Base-by-base conservation (phyloP, 176 grass and related monocot species). In the Melocanna baccifera region DNA sequence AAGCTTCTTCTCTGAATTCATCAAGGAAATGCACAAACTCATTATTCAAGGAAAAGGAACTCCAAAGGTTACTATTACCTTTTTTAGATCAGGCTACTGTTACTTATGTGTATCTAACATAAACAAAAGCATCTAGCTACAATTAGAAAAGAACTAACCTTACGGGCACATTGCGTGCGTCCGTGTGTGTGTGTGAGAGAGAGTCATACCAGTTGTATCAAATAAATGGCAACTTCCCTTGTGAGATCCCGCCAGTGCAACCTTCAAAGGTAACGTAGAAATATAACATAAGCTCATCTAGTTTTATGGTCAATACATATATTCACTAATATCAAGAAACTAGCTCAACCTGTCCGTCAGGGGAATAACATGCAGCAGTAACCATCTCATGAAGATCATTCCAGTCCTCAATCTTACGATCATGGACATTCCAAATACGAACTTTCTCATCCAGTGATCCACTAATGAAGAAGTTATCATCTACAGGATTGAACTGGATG, bases 361-460 rank as follows among this genome's bases (percentile, higher is more conserved):
- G 96, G 30, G 96, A 94, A 75, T 94, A 99, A 76, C 96, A 94
- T 36, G 90, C 91, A 72, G 96, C 96, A 20, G 96, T 99, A 66
- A 99, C 91, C 91, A 99, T 96, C 82, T 99, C 96, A 77, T 99
- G 96, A 89, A 99, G 91, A 88, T 99, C 96, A 56, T 96, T 90
- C 96, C 96, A 99, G 81, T 99, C 96, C 82, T 96, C 96, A 63
- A 99, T 92, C 84, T 96, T 89, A 48, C 96, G 91, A 84, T 94
- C 86, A 78, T 85, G 86, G 64, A 99, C 91, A 87, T 92, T 99
- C 96, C 96, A 99, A 66, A 99, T 91, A 16, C 96, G 91, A 71
- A 99, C 96, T 86, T 99, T 99, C 83, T 99, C 93, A 86, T 99
- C 96, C 65, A 99, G 81, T 42, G 96, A 99, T 81, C 96, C 96